Evolutionary conservation across 495 filamentous ascomycete species (phyloP).

Genomic region (Durotheca rogersii): DNA sequence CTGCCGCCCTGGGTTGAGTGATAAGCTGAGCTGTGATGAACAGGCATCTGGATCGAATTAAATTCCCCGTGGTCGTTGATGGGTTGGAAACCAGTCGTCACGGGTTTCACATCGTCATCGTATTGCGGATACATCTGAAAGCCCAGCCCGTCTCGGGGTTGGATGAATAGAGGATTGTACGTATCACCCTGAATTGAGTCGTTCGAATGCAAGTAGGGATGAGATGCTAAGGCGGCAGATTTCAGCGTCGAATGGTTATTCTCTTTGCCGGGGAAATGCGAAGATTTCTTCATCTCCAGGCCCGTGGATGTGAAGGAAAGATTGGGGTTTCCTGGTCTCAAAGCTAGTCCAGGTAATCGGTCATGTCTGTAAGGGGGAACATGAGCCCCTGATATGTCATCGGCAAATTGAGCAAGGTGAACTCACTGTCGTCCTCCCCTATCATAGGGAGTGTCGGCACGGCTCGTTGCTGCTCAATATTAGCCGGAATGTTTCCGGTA

Average conservation of each 20-base stretch:
- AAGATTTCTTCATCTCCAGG: conserved; percentile 15
- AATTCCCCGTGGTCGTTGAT: conserved; percentile 28
- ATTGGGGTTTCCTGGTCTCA: conserved; percentile 36
- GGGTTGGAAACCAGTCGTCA: conserved; percentile 30
- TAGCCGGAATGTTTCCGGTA: conserved; percentile 22
- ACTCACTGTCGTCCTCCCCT: conserved; percentile 35
- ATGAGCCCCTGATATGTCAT: conserved; percentile 10
- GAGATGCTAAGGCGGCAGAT: conserved; percentile 21
- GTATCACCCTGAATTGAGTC: conserved; percentile 35
- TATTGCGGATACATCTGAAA: conserved; percentile 36
- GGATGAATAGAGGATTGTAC: conserved; percentile 48
- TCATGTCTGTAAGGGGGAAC: conserved; percentile 24
- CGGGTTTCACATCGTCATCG: conserved; percentile 35
- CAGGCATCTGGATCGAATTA: conserved; percentile 26
- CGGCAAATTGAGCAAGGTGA: conserved; percentile 1
- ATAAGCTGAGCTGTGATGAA: conserved; percentile 16
- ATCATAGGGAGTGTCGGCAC: conserved; percentile 7
- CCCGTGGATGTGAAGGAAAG: conserved; percentile 27
- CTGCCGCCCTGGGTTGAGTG: conserved; percentile 4
- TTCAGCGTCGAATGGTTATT: conserved; percentile 22
- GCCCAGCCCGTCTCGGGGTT: conserved; percentile 35
- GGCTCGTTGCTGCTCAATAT: conserved; percentile 22
- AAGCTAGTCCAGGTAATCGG: conserved; percentile 24
- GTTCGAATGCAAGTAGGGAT: conserved; percentile 37
- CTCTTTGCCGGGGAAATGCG: conserved; percentile 24